Conservation (phyloP, 116 monocot genomes). For the Trichopus zeylanicus region DNA sequence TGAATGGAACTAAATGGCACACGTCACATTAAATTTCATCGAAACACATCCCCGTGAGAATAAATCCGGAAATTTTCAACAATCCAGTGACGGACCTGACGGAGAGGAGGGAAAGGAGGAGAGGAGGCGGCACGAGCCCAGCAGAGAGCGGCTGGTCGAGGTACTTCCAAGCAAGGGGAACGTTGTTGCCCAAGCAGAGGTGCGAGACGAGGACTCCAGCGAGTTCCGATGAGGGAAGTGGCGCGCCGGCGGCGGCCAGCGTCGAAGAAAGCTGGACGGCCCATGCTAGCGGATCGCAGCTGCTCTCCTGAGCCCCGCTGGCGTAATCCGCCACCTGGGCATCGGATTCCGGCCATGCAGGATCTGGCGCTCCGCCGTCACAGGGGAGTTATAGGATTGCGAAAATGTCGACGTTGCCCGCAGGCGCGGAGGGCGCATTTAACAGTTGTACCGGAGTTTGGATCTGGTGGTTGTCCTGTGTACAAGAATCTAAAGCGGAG, state of each 20-base stretch:
- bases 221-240: slow-evolving; percentile 63
- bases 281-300: slow-evolving; percentile 51
- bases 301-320: slow-evolving; percentile 54
- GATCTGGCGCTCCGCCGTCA: neutral
- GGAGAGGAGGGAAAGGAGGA: slow-evolving; percentile 70
- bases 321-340: slow-evolving; percentile 47
- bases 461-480: too few relatives aligned
- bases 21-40: neutral
- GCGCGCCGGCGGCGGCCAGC: slow-evolving; percentile 19
- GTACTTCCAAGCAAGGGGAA: slow-evolving; percentile 78
- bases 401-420: too few relatives aligned
- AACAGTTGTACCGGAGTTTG: too few relatives aligned
- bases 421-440: too few relatives aligned
- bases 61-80: neutral
- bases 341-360: neutral
- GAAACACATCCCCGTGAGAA: neutral
- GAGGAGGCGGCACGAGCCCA: slow-evolving; percentile 49
- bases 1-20: too few relatives aligned
- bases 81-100: slow-evolving; percentile 26
- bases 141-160: slow-evolving; percentile 54
- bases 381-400: neutral
- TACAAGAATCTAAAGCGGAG: too few relatives aligned
- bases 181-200: slow-evolving; percentile 41
- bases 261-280: slow-evolving; percentile 32
- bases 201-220: slow-evolving; percentile 41